Base-by-base conservation (phyloP, 441 rosid genomes). In the Geranium incanum region DNA sequence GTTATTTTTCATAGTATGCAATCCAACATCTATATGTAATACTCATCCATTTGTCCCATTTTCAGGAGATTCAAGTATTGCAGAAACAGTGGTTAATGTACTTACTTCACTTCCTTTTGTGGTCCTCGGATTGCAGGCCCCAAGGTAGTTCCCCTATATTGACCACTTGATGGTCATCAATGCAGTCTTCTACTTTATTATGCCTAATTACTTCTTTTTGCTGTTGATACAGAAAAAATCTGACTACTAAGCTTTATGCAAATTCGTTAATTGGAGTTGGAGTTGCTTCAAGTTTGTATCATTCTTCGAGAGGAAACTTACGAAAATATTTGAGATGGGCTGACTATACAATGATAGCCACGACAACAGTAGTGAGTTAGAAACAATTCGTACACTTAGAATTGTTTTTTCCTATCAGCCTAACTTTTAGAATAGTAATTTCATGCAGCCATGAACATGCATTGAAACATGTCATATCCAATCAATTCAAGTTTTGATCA, bases 221-320 rank as follows among this genome's bases (percentile, higher is more conserved):
- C 68, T 74, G 6, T 72, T 41, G 62, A 65, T 77, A n/a, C 79
- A 95, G 99, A 85, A 90, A 87, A 77, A 87, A 90, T 77, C 74
- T 89, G 69, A 92, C 78, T 76, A 84, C 83, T 0, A 90, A 81
- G 78, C 74, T 92, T 67, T 95, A 95, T 66, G 99, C 99, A 70
- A 95, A 92, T 87, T 92, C 99, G 3, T 78, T 95, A 63, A 79
- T 95, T 41, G 99, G 99, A 74, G 99, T 95, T 45, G 99, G 99
- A 77, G 84, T 92, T 69, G 88, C 92, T 0, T 95, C 99, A 19
- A 83, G 88, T 73, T 41, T 95, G 81, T 95, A 95, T 75, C 99
- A 95, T 86, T 86, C 84, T 74, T 95, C 99, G 11, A 84, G 89
- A 77, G 99, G 97, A 55, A 87, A 75, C 69, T 43, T 85, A 73